Evolutionary conservation across 1,284 basidiomycete genomes (phyloP).

Genomic region (Naganishia sp.): DNA sequence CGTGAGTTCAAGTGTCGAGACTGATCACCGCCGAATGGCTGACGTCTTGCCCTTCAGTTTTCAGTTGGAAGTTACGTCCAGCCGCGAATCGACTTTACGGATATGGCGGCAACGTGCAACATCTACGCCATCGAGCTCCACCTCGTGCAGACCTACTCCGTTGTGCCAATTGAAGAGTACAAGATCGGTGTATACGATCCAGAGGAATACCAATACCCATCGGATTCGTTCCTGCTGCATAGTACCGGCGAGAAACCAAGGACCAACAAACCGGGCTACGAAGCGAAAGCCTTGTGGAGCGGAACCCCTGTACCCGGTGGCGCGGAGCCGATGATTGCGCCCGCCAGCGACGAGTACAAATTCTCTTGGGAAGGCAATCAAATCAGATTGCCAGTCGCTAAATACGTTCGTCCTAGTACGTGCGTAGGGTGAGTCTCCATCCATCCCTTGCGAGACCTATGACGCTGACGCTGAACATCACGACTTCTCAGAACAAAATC

Average conservation of each 20-base stretch:
- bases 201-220: constrained; percentile 13
- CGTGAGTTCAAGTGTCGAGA: not conserved
- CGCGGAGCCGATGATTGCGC: too few relatives aligned
- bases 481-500: constrained; percentile 12
- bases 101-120: constrained; percentile 16
- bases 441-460: not conserved
- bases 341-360: too few relatives aligned
- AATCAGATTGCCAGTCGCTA: constrained; percentile 22
- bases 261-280: constrained; percentile 11
- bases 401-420: constrained; percentile 16
- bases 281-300: constrained; percentile 1
- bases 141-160: constrained; percentile 23
- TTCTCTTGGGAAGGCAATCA: not conserved
- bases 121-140: constrained; percentile 21
- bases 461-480: not conserved
- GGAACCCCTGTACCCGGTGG: not conserved
- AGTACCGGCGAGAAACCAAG: not conserved
- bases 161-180: constrained; percentile 21
- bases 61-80: constrained; percentile 18
- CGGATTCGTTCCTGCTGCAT: constrained; percentile 2
- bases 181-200: constrained; percentile 12
- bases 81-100: constrained; percentile 2
- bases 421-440: constrained; percentile 10
- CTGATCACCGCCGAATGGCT: not conserved
- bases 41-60: constrained; percentile 2